Evolutionary conservation across 2,329 filamentous ascomycete genomes (phyloP), one percentile per base, ranked within the genome.

Genomic region (Ascochyta lentis): DNA sequence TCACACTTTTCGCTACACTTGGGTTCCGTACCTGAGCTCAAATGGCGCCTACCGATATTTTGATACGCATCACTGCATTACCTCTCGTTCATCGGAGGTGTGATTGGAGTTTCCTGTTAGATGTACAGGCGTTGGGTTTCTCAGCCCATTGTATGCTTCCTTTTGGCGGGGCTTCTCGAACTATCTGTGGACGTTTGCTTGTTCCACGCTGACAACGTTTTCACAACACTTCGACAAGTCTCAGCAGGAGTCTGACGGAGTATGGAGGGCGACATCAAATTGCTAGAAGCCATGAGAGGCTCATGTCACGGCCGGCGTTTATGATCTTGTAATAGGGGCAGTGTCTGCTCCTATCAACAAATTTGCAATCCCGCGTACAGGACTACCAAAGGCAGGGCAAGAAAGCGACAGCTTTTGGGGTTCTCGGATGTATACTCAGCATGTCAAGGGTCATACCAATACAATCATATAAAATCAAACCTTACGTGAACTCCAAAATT

Each of bases 241-340:
- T 37, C 7, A 10, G 15, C 6, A 2, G 46, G 34, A 42, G 33
- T 43, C 26, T 4, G n/a, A 34, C 26, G 42, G 35, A 27, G 19
- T 15, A 43, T 6, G 37, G n/a, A 16, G 24, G 26, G 19, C n/a
- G 33, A 33, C 26, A 51, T 38, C 47, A 56, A 56, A 56, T 51
- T 47, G 53, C n/a, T 19, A 35, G 26, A 41, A 43, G 26, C 9
- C 33, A 33, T 24, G 33, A 43, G 8, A 34, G 47, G 42, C 47
- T 40, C 38, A 33, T 24, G 31, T 51, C 12, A 38, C 26, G 22
- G 43, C 19, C 15, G 47, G 47, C 37, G 48, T 51, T 35, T 9
- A 15, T n/a, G 37, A 37, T 19, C 33, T 10, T 34, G 13, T 8
- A 22, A 23, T n/a, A 26, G 44, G 16, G 23, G 44, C 6, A 9